Evolutionary conservation across 495 filamentous ascomycete species (phyloP), one percentile per base, ranked within the genome.

Genomic region (Friedmanniomyces endolithicus): DNA sequence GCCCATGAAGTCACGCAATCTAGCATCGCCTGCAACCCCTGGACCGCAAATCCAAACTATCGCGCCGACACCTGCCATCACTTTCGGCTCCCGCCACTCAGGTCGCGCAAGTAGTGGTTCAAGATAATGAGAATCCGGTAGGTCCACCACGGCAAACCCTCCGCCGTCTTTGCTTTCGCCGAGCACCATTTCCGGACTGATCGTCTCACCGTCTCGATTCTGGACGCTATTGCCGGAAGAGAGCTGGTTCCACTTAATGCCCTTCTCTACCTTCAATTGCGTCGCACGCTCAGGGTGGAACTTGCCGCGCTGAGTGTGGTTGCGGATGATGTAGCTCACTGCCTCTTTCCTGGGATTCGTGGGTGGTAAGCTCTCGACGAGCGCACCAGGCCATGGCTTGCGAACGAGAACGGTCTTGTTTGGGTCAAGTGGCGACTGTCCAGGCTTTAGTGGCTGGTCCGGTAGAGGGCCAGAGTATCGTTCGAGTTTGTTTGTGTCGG

Each of bases 301-400:
- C 63, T 83, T 90, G 14, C 92, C 92, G 24, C 90, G 78, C 34
- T 83, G 73, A 41, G 78, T 73, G 55, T 90, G 81, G 29, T 73
- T 80, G 46, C 83, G 84, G 51, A 95, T 73, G 61, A 99, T 81
- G 65, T 97, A 99, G 44, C 82, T 94, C 48, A 95, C 69, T 11
- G 90, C 81, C 34, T 83, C 79, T 12, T 66, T 65, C 1, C 78
- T 78, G 12, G 79, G 81, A 33, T 70, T 68, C 0, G 88, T 85
- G 3, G 71, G 68, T 6, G 90, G 90, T 0, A 95, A 73, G 11
- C 57, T 67, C 1, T 76, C 65, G 14, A 87, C 68, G 50, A 75
- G 63, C 8, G 86, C 80, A 6, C 81, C 86, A 2, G 90, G 90
- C 90, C 89, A 96, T 1, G 89, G 88, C 63, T 80, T 71, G 17